Evolutionary conservation across 2,329 filamentous ascomycete species (phyloP).

Genomic region (Cercospora brassicicola): DNA sequence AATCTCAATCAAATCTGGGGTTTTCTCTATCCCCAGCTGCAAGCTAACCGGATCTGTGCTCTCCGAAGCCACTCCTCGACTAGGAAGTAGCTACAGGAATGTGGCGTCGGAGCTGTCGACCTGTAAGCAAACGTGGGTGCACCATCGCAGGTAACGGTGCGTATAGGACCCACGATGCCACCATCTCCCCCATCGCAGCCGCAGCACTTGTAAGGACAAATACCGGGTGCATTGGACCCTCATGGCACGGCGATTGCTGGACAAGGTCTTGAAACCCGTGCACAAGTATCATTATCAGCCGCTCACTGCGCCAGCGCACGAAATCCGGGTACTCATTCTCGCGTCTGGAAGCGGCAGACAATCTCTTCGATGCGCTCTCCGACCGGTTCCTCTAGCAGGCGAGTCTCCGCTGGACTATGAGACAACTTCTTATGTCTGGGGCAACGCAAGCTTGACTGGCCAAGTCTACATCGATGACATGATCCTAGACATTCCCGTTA

Average conservation of each 20-base stretch:
- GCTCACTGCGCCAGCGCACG: not conserved
- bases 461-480: slow-evolving; percentile 3
- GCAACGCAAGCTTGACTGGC: not conserved
- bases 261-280: not conserved
- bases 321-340: not conserved
- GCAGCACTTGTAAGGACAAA: not conserved
- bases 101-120: not conserved
- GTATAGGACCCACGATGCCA: not conserved
- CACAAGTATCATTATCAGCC: not conserved
- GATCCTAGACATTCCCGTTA: not conserved
- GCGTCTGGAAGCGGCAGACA: not conserved
- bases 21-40: not conserved
- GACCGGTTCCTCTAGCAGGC: not conserved
- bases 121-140: not conserved
- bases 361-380: not conserved
- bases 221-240: not conserved
- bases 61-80: not conserved
- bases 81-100: not conserved
- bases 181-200: not conserved
- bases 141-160: not conserved
- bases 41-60: not conserved
- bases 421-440: slow-evolving; percentile 22
- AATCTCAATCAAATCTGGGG: not conserved
- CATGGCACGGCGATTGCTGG: not conserved
- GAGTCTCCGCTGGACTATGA: slow-evolving; percentile 7